Base-by-base conservation (phyloP, 352 stramenopile genomes). In the Aphanomyces astaci region DNA sequence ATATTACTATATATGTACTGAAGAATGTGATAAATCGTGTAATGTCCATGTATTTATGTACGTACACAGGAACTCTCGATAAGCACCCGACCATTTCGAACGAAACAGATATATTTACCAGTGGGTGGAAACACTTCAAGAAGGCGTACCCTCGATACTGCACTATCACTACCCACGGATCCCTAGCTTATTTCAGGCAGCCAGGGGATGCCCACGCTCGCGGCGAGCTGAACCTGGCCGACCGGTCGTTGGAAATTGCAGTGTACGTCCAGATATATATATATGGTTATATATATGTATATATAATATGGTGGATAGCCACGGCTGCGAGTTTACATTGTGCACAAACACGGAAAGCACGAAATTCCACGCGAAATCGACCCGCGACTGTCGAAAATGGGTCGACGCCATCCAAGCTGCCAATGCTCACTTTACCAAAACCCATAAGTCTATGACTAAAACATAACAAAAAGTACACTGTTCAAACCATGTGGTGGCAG, bases 81-180 rank as follows among this genome's bases (percentile, higher is more conserved):
- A 59, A 59, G 33, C 51, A 59, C 30, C 51, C 51, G 51, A 59
- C 51, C 11, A 59, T 59, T 59, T 59, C 51, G 30, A 59, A 59
- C 51, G 51, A 59, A 36, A 59, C 51, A 30, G 51, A 59, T 36
- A 36, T 59, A 13, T 59, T 59, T 28, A 40, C 51, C 4, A 59
- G 11, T 25, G 30, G 25, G 7, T 59, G 51, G 51, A 59, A 59
- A 30, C 7, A 59, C 15, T 59, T 59, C 51, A 59, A 59, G 51
- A 59, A 59, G 51, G 25, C 51, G 25, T 59, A 59, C 27, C 51
- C 51, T 33, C 51, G 51, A 22, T 30, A 24, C 13, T 59, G 51
- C 30, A 22, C 33, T n/a, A 39, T 59, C 51, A 59, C 51, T n/a
- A 9, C 51, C 15, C 25, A 25, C 13, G 51, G 51, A 11, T 36